phyloP scores from a whole-genome alignment of 1,139 yeast species.

The Torulaspora globosa region DNA sequence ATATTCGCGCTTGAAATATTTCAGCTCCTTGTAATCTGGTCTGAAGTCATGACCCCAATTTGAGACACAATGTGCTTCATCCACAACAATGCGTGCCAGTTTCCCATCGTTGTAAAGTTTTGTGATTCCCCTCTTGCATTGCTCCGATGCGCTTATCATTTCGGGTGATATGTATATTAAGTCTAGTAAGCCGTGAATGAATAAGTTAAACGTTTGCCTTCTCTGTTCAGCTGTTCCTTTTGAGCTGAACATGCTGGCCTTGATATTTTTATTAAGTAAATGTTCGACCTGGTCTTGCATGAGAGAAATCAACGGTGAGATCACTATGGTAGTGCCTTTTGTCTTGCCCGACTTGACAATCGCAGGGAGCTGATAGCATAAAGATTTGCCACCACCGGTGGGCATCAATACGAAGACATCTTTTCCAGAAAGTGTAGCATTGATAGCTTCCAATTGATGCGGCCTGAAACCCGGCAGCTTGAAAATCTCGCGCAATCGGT shows the following conservation, averaged over 20 bases:
- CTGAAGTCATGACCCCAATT: constrained; percentile 99
- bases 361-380: constrained; percentile 95
- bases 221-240: constrained; percentile 64
- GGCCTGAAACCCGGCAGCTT: constrained; percentile 65
- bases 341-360: constrained; percentile 70
- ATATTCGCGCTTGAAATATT: constrained; percentile 64
- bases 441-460: constrained; percentile 83
- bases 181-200: constrained; percentile 64
- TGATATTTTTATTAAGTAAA: constrained; percentile 57
- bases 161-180: constrained; percentile 92
- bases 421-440: constrained; percentile 70
- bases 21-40: constrained; percentile 86
- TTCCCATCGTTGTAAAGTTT: constrained; percentile 50
- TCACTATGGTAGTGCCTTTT: constrained; percentile 81
- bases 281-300: constrained; percentile 98
- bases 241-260: constrained; percentile 87
- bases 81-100: constrained; percentile 86
- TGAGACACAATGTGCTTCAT: constrained; percentile 98
- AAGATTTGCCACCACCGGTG: constrained; percentile 97
- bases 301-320: constrained; percentile 89
- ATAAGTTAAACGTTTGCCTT: constrained; percentile 55
- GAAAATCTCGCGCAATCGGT: constrained; percentile 55
- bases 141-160: constrained; percentile 76
- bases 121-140: constrained; percentile 62
- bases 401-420: constrained; percentile 98